Conservation (phyloP, 352 stramenopile species). For the Globisporangium lucens region DNA sequence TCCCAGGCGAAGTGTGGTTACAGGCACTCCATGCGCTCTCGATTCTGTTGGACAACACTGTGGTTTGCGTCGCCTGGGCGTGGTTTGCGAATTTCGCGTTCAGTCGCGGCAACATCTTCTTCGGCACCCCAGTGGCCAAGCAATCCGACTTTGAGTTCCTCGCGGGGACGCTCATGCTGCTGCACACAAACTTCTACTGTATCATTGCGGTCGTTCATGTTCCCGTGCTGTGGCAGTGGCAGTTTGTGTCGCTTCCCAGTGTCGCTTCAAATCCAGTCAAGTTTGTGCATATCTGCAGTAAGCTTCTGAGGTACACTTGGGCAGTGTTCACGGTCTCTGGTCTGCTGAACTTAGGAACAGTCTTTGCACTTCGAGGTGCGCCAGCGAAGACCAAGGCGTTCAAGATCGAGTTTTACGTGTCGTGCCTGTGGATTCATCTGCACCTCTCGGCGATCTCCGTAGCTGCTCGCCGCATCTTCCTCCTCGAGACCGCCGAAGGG, state of each 20-base stretch:
- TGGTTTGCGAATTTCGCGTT: neutral
- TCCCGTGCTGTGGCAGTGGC: neutral
- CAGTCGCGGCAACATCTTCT: slow-evolving; percentile 22
- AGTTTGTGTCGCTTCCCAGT: slow-evolving; percentile 14
- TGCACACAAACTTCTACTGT: neutral
- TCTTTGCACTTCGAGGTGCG: neutral
- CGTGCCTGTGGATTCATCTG: neutral
- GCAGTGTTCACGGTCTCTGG: neutral
- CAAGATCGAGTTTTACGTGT: neutral
- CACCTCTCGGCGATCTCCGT: neutral
- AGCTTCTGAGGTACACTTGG: neutral
- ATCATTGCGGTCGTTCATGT: neutral
- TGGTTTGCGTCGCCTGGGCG: neutral
- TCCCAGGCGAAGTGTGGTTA: slow-evolving; percentile 5
- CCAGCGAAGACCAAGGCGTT: neutral
- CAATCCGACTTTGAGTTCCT: slow-evolving; percentile 28
- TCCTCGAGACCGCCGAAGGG: neutral
- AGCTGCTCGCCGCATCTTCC: neutral
- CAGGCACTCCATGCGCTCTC: slow-evolving; percentile 14
- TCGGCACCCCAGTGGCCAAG: slow-evolving; percentile 16
- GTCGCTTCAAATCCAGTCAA: neutral
- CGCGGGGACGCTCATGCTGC: slow-evolving; percentile 8
- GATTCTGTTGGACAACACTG: slow-evolving; percentile 23
- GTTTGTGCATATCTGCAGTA: neutral
- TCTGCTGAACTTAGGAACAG: neutral